Percentiles rank a stretch among this genome's conserved stretches.
These are phyloP conservation scores for Boletus reticulatus DNA, from an alignment of 768 basidiomycete genomes.

Conservation along the genomic window DNA sequence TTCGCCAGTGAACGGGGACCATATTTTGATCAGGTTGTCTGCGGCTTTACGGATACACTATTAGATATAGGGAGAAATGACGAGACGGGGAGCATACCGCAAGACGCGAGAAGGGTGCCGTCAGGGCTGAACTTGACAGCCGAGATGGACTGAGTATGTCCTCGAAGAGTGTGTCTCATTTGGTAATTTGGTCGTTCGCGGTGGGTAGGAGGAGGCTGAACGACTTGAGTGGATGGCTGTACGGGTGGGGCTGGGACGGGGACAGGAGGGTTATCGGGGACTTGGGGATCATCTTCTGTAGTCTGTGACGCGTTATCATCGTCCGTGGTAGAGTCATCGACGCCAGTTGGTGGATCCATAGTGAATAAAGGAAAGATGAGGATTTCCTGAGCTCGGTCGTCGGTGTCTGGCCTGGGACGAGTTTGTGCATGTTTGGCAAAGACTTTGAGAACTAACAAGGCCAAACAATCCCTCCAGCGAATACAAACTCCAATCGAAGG, in stretches of 20 bases:
- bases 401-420: conserved; percentile 5
- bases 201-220: conserved; percentile 37
- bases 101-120: conserved; percentile 82
- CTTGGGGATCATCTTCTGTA: conserved; percentile 80
- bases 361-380: background rate
- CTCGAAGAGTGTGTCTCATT: conserved; percentile 62
- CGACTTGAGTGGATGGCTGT: conserved; percentile 31
- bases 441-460: conserved; percentile 23
- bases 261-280: conserved; percentile 53
- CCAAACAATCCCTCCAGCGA: conserved; percentile 10
- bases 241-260: conserved; percentile 34
- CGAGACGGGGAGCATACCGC: conserved; percentile 49
- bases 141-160: conserved; percentile 82
- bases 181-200: conserved; percentile 61
- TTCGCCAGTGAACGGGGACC: conserved; percentile 79
- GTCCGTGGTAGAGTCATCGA: conserved; percentile 49
- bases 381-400: background rate
- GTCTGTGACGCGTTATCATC: conserved; percentile 76
- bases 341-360: conserved; percentile 22
- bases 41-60: conserved; percentile 49
- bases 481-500: too few species aligned
- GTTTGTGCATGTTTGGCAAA: conserved; percentile 23
- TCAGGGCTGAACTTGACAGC: conserved; percentile 92
- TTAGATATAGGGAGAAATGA: background rate
- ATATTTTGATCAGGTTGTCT: conserved; percentile 77